phyloP scores from a whole-genome alignment of 2,329 filamentous ascomycete species.

The Alternaria sp. region DNA sequence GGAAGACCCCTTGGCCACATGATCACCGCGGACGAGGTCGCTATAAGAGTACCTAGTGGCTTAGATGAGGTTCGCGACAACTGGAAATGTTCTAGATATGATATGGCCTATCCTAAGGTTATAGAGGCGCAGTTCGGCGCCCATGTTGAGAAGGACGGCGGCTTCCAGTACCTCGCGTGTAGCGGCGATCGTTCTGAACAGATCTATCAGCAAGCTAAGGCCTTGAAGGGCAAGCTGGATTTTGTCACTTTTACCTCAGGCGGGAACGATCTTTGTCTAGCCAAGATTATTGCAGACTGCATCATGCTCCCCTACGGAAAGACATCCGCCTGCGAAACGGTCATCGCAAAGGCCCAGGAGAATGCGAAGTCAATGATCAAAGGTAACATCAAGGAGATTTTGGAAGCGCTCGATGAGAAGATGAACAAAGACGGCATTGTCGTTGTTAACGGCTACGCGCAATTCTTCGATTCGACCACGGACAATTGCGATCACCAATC shows the following conservation, averaged over 20 bases:
- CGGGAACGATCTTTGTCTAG: slow-evolving; percentile 5
- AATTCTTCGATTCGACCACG: slow-evolving; percentile 1
- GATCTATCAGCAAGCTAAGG: slow-evolving; percentile 6
- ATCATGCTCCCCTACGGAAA: slow-evolving; percentile 13
- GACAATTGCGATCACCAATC: slow-evolving; percentile 10
- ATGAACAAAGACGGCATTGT: slow-evolving; percentile 12
- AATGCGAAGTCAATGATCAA: slow-evolving; percentile 8
- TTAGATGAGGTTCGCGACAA: slow-evolving; percentile 1
- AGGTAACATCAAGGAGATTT: neutral
- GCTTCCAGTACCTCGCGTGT: slow-evolving; percentile 14
- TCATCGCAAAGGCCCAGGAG: slow-evolving; percentile 11
- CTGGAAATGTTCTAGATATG: slow-evolving; percentile 8
- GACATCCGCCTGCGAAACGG: slow-evolving; percentile 3
- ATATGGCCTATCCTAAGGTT: slow-evolving; percentile 9
- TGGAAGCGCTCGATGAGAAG: slow-evolving; percentile 11
- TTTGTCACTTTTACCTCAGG: slow-evolving; percentile 13
- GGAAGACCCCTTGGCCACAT: slow-evolving; percentile 5
- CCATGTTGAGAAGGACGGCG: slow-evolving; percentile 9
- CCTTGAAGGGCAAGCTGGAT: slow-evolving; percentile 6
- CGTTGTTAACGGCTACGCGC: slow-evolving; percentile 7
- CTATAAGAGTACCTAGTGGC: neutral
- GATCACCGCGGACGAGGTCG: neutral
- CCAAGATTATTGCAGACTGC: slow-evolving; percentile 5
- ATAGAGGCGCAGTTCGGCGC: slow-evolving; percentile 13
- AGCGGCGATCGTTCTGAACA: slow-evolving; percentile 12